A percentile compares a stretch with the other conserved stretches of the same genome.
Evolutionary conservation across 352 stramenopile genomes (phyloP).

Genomic region (Phytopythium helicoides): DNA sequence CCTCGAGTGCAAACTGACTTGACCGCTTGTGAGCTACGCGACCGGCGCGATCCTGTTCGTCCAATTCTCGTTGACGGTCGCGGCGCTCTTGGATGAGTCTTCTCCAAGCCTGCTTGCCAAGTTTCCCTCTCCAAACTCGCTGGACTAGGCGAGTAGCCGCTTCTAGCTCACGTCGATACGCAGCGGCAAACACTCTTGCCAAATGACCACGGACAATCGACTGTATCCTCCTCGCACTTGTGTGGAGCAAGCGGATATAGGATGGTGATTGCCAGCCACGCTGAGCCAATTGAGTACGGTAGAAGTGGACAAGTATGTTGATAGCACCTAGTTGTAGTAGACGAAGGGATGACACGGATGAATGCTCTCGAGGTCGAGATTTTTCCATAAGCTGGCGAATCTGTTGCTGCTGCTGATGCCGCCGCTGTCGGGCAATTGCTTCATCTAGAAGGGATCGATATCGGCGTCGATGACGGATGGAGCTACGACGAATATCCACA

Average conservation of each 20-base stretch:
- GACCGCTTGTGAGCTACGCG: conserved; percentile 61
- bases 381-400: neutral
- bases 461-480: neutral
- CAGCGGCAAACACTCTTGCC: conserved; percentile 25
- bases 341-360: conserved; percentile 4
- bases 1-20: conserved; percentile 52
- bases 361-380: neutral
- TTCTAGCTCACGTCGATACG: conserved; percentile 28
- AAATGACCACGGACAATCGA: conserved; percentile 52
- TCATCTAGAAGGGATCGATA: conserved; percentile 2
- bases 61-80: conserved; percentile 39
- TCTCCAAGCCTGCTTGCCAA: conserved; percentile 57
- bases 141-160: conserved; percentile 37
- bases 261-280: conserved; percentile 65
- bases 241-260: conserved; percentile 36
- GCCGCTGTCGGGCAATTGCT: conserved; percentile 12
- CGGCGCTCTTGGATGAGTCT: conserved; percentile 38
- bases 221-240: conserved; percentile 53
- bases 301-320: conserved; percentile 42
- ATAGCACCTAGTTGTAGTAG: conserved; percentile 62
- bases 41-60: conserved; percentile 57
- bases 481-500: neutral
- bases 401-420: conserved; percentile 9
- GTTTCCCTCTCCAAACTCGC: conserved; percentile 59
- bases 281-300: conserved; percentile 36